These are phyloP conservation scores for Rosa multiflora DNA, from an alignment of 306 rosid genomes.

Conservation along the genomic window DNA sequence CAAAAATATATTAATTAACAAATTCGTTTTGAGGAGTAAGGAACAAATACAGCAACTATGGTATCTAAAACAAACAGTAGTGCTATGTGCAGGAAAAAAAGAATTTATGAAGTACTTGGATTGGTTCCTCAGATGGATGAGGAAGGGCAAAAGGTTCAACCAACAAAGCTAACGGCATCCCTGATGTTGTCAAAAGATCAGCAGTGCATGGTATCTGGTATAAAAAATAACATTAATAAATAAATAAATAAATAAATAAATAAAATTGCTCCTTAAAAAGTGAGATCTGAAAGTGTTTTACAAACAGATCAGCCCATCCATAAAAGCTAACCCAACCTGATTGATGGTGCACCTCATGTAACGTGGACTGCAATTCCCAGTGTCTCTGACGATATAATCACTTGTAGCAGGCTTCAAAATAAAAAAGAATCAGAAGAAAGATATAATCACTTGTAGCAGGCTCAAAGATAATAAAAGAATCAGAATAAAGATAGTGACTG, in stretches of 20 bases:
- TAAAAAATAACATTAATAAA: conserved; percentile 12
- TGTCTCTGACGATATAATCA: conserved; percentile 82
- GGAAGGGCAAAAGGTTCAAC: conserved; percentile 97
- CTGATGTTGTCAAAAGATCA: conserved; percentile 90
- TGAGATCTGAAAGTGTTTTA: background rate
- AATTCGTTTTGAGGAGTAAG: background rate
- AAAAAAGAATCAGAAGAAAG: conserved; percentile 28
- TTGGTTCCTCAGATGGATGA: conserved; percentile 93
- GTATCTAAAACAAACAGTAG: conserved; percentile 20
- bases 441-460: conserved; percentile 89
- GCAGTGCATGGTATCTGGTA: conserved; percentile 85
- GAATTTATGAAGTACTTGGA: conserved; percentile 54
- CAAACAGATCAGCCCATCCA: conserved; percentile 11
- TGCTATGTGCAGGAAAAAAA: conserved; percentile 7
- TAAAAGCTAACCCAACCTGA: conserved; percentile 62
- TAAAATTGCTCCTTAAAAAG: background rate
- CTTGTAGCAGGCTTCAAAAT: conserved; percentile 88
- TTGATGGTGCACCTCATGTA: conserved; percentile 96
- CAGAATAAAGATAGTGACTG: conserved; percentile 7
- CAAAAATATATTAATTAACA: conserved; percentile 5
- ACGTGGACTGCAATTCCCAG: conserved; percentile 98
- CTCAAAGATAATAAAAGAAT: conserved; percentile 40
- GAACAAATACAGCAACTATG: background rate
- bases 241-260: background rate
- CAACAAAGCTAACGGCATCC: conserved; percentile 94